phyloP scores from a whole-genome alignment of 2,329 filamentous ascomycete genomes.

The Xylaria polymorpha region DNA sequence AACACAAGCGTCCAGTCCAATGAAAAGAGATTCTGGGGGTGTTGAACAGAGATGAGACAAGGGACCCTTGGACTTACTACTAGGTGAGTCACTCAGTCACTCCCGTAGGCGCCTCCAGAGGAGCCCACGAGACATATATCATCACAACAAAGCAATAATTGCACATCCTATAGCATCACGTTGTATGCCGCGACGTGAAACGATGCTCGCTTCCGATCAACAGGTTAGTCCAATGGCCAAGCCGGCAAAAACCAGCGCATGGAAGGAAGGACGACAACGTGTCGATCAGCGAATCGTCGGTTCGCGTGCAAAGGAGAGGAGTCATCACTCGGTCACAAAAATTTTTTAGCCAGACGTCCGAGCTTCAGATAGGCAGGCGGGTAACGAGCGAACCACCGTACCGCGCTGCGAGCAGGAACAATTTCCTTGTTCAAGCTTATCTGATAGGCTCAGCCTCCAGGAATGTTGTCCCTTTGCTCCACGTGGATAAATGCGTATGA shows the following conservation, averaged over 20 bases:
- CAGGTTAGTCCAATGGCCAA: constrained; percentile 4
- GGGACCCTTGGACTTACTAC: constrained; percentile 20
- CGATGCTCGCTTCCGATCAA: neutral
- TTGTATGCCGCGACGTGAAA: neutral
- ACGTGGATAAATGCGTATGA: constrained; percentile 7
- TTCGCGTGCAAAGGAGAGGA: neutral
- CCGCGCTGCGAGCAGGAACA: constrained; percentile 20
- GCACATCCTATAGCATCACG: neutral
- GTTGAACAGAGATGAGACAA: constrained; percentile 4
- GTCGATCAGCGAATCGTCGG: constrained; percentile 21
- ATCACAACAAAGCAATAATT: neutral
- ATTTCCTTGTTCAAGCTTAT: constrained; percentile 27
- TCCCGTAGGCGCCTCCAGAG: neutral
- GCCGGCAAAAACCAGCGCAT: constrained; percentile 14
- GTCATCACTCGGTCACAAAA: constrained; percentile 9
- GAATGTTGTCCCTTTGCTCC: neutral
- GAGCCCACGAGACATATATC: neutral
- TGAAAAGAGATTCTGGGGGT: constrained; percentile 4
- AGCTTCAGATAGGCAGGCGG: constrained; percentile 19
- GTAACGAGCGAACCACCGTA: constrained; percentile 14
- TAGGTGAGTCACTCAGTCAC: constrained; percentile 29
- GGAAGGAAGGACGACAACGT: constrained; percentile 7
- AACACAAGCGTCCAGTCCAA: constrained; percentile 28
- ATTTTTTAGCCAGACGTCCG: constrained; percentile 20
- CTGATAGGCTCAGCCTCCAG: constrained; percentile 29